A percentile compares a stretch with the other conserved stretches of the same genome.
Evolutionary conservation across 768 basidiomycete genomes (phyloP).

Genomic region (Lactarius hatsudake): DNA sequence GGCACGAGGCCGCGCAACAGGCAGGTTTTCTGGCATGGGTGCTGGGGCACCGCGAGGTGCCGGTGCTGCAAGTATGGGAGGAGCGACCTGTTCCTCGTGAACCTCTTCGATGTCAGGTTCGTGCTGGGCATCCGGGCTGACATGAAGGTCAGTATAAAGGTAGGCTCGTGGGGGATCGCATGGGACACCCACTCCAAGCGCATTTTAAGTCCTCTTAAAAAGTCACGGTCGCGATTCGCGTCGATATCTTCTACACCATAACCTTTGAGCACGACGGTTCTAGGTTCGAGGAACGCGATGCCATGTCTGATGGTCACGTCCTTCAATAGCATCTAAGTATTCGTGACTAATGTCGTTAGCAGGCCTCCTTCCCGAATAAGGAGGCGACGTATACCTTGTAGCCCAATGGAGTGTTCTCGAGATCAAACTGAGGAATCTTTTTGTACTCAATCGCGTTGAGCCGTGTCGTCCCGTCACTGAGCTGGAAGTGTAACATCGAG

Average conservation of each 20-base stretch:
- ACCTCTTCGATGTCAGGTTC: constrained; percentile 5
- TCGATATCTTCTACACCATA: constrained; percentile 66
- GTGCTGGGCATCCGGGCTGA: constrained; percentile 18
- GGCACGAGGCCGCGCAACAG: neutral
- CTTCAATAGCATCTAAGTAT: constrained; percentile 61
- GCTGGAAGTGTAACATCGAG: constrained; percentile 69
- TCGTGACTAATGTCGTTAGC: constrained; percentile 2
- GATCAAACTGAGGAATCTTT: constrained; percentile 56
- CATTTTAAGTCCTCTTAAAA: constrained; percentile 56
- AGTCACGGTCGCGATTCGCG: constrained; percentile 50
- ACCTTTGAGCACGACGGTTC: constrained; percentile 57
- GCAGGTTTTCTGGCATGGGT: neutral
- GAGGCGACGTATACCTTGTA: constrained; percentile 57
- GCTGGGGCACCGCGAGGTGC: neutral
- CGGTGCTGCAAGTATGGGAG: constrained; percentile 3
- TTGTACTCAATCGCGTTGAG: constrained; percentile 80
- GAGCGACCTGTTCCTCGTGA: neutral
- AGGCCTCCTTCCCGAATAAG: neutral
- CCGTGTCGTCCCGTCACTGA: constrained; percentile 72
- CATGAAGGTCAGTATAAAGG: constrained; percentile 1
- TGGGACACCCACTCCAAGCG: constrained; percentile 57
- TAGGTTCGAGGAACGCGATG: constrained; percentile 74
- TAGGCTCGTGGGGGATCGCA: neutral
- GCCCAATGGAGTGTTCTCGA: constrained; percentile 78
- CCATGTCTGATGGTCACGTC: constrained; percentile 66